Percentiles rank a stretch among this genome's conserved stretches.
These are phyloP conservation scores for Ephemerocybe angulata DNA, from an alignment of 768 basidiomycete genomes.

Conservation along the genomic window DNA sequence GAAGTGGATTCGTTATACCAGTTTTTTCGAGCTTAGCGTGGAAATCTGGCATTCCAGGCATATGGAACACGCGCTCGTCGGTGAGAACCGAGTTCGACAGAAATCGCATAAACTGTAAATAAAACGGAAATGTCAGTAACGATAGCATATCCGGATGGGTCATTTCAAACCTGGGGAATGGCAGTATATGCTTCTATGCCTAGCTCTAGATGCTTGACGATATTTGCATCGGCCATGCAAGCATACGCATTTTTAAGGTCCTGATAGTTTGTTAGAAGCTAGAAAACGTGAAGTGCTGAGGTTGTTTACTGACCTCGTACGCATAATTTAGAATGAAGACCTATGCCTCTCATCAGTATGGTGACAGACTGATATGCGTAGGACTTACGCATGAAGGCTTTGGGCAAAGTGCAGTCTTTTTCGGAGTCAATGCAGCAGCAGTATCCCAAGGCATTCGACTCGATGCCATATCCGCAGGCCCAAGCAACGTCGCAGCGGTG, in stretches of 20 bases:
- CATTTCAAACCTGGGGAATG: not conserved
- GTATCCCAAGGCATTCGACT: constrained; percentile 2
- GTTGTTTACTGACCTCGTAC: too few species aligned
- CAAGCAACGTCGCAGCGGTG: not conserved
- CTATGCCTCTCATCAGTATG: too few species aligned
- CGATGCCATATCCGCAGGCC: not conserved
- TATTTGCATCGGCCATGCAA: not conserved
- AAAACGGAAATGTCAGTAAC: too few species aligned
- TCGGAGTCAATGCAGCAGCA: not conserved
- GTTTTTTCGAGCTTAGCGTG: not conserved
- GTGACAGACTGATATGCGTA: too few species aligned
- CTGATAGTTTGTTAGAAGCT: not conserved
- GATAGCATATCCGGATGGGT: not conserved
- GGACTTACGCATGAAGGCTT: not conserved
- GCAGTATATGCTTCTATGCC: not conserved
- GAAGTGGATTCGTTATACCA: not conserved
- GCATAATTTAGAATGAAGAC: not conserved
- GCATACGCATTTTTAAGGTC: not conserved
- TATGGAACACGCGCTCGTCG: not conserved
- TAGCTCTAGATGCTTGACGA: not conserved
- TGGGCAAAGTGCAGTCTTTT: too few species aligned
- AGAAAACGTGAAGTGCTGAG: too few species aligned
- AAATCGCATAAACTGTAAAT: not conserved
- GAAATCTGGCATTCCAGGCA: not conserved
- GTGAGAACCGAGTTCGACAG: not conserved